Base-by-base conservation (phyloP, 768 basidiomycete species). In the Lactarius indigo region DNA sequence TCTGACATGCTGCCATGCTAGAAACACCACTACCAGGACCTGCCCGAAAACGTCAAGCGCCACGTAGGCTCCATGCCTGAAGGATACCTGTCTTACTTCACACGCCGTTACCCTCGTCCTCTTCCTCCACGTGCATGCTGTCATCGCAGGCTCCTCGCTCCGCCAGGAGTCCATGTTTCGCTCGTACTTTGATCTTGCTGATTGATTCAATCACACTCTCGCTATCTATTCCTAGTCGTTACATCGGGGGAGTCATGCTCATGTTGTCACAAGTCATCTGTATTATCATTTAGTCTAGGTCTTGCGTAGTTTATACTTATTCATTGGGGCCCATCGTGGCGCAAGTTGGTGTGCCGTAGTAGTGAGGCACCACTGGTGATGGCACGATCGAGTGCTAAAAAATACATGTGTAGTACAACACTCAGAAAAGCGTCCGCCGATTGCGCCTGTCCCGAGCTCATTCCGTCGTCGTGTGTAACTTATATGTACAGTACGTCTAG, bases 11-110 rank as follows among this genome's bases (percentile, higher is more conserved):
- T 30, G 23, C 37, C 23, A n/a, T 23, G 35, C 37, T 10, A 96
- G 95, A 96, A 95, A 91, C 91, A 98, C 69, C 96, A 98, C 74
- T 97, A 96, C 74, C 96, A 98, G 78, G 97, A 99, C 77, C 79
- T 99, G 13, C 96, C 96, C 1, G 93, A 94, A 69, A 87, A 90
- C 70, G 92, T 94, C 61, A 95, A 92, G 74, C 86, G 90, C 50
- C 87, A 91, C 77, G 81, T 98, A 12, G 96, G 96, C 5, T 82
- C 90, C 15, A 89, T 98, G 83, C 97, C 97, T 0, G 89, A 90
- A 68, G 96, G 96, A 13, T 98, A 92, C 81, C 78, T 99, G 61
- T 79, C 83, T 1, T 99, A 98, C 77, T 99, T 98, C 75, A 98
- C 96, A 3, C 83, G 86, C 35, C 87, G 95, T n/a, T 98, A 90